Percentiles rank a stretch among this genome's conserved stretches.
These are phyloP conservation scores for Amylocarpus encephaloides DNA, from an alignment of 2,329 filamentous ascomycete species.

Conservation along the genomic window DNA sequence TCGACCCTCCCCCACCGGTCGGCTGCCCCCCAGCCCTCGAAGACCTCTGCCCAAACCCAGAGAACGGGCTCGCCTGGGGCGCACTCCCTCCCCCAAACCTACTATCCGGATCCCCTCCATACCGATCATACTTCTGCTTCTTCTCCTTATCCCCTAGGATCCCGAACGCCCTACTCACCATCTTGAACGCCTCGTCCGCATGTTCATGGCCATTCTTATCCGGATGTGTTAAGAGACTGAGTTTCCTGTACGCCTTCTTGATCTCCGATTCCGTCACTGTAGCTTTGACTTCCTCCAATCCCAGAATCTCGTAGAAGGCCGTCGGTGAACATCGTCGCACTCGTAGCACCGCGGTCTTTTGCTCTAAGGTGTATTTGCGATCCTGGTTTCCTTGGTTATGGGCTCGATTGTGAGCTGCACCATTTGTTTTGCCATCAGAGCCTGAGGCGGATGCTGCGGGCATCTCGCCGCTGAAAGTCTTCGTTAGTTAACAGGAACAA, in stretches of 20 bases:
- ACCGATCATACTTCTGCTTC: conserved; percentile 79
- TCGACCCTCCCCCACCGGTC: conserved; percentile 47
- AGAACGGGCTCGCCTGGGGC: conserved; percentile 53
- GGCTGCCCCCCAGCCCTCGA: conserved; percentile 24
- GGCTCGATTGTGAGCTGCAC: conserved; percentile 36
- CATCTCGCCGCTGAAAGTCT: conserved; percentile 22
- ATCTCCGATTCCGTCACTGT: conserved; percentile 76
- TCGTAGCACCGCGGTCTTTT: conserved; percentile 84
- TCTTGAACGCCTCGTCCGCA: conserved; percentile 97
- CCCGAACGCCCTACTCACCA: conserved; percentile 91
- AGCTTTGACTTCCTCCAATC: conserved; percentile 56
- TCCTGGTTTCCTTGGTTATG: conserved; percentile 53
- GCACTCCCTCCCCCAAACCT: conserved; percentile 62
- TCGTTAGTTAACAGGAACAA: neutral
- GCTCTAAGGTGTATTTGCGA: conserved; percentile 77
- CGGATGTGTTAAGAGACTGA: conserved; percentile 89
- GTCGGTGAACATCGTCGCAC: conserved; percentile 79
- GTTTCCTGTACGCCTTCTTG: conserved; percentile 95
- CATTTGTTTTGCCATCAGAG: conserved; percentile 32
- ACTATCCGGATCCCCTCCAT: conserved; percentile 86
- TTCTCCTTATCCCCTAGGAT: conserved; percentile 91
- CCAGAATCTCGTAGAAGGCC: conserved; percentile 93
- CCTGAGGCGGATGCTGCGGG: conserved; percentile 32
- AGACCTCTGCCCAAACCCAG: conserved; percentile 46
- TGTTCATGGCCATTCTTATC: conserved; percentile 97